Conservation (phyloP, 2,329 filamentous ascomycete species). For the Microdochium trichocladiopsis region DNA sequence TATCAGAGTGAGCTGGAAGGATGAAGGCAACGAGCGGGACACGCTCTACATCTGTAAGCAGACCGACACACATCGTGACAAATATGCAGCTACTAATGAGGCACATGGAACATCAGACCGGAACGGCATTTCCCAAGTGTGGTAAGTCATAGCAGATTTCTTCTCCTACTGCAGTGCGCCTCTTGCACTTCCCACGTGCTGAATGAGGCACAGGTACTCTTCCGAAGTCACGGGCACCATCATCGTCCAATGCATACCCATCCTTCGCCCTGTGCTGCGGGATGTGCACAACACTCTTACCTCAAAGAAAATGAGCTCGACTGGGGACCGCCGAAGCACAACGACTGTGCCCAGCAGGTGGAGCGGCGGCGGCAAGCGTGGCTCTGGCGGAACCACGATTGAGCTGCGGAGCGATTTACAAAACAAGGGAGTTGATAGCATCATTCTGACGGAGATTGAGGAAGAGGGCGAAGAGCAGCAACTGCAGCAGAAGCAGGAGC, state of each 20-base stretch:
- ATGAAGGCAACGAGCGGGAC: slow-evolving; percentile 35
- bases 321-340: not conserved
- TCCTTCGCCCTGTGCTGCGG: slow-evolving; percentile 38
- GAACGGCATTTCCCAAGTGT: slow-evolving; percentile 36
- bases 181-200: not conserved
- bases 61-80: not conserved
- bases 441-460: not conserved
- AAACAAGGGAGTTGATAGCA: not conserved
- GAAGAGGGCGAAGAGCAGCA: not conserved
- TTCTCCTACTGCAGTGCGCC: no score
- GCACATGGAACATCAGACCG: no score
- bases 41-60: slow-evolving; percentile 36
- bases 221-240: slow-evolving; percentile 46
- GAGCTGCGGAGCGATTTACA: slow-evolving; percentile 1
- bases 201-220: slow-evolving; percentile 25
- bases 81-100: not conserved
- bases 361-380: not conserved
- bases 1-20: slow-evolving; percentile 40
- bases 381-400: not conserved
- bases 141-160: slow-evolving; percentile 15
- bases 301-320: slow-evolving; percentile 12
- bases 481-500: not conserved
- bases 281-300: slow-evolving; percentile 30
- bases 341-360: not conserved
- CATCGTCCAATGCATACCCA: slow-evolving; percentile 46